Base-by-base conservation (phyloP, 352 stramenopile species). In the Globisporangium perplexum region DNA sequence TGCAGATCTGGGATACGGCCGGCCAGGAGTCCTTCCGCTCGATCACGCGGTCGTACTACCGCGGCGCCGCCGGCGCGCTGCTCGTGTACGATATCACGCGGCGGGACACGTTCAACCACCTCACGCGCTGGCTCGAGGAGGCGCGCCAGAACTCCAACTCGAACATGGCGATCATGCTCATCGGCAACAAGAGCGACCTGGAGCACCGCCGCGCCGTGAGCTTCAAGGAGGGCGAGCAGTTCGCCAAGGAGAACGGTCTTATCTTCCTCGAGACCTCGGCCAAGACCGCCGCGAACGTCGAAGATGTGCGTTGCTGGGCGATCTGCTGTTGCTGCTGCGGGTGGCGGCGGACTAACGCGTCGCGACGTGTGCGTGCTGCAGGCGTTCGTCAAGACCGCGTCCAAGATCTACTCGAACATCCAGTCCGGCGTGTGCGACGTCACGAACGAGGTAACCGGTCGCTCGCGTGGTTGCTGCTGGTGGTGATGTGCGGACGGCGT, bases 111-210 rank as follows among this genome's bases (percentile, higher is more conserved):
- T 99, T 99, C 80, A 98, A 99, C 67, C 96, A 99, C 77, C 72
- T 99, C 39, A 96, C 83, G 46, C 69, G 96, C 42, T 99, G 98
- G 98, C 78, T 99, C 12, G 96, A 99, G 68, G 98, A 99, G 63
- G 97, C 96, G 8, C 74, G 96, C 18, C 94, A 99, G 72, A 98
- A 99, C 74, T 97, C 89, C 49, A 98, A 98, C 66, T 95, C 88
- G 43, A 99, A 99, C 79, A 99, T 99, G 96, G 92, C 97, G 39
- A 99, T 99, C 69, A 98, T 99, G 94, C 72, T 99, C 11, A 98
- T 99, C 63, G 97, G 96, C 55, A 99, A 99, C 74, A 99, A 99
- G 72, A 96, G 87, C 65, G 97, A 99, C 77, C 66, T 99, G 60
- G 96, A 98, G 57, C 92, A 98, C 68, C 84, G 84, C 54, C 86